Evolutionary conservation across 2,329 filamentous ascomycete species (phyloP), one percentile per base, ranked within the genome.

Genomic region (Fusarium anguioides): DNA sequence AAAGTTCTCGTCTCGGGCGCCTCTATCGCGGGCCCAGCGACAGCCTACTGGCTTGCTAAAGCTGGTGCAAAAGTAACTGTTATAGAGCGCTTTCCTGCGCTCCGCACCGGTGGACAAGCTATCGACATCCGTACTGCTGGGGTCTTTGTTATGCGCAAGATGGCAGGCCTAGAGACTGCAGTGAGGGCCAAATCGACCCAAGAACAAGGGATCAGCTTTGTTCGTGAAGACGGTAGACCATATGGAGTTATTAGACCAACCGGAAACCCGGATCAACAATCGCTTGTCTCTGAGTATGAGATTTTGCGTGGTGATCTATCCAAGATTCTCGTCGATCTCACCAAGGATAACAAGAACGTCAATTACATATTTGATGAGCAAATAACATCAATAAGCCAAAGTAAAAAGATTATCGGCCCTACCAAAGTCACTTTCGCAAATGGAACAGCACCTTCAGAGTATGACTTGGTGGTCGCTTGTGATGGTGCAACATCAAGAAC

Each of bases 51-150:
- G 74, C 66, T 75, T 12, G 68, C 69, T 37, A 72, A 64, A 56
- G 66, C 72, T 9, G 73, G 75, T 2, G 74, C 74, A 9, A 62
- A 46, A 1, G 75, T 81, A 48, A 81, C 80, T 1, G 63, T 82
- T n/a, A 66, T 82, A 41, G 80, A 82, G 55, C 75, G 78, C 12
- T 77, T 75, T 44, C 69, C 77, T 3, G n/a, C 55, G 44, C n/a
- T 77, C 12, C 74, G 75, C 5, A 78, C 57, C 74, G 72, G 39
- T 74, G 78, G 78, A 5, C 78, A 80, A 31, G 75, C 75, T n/a
- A 60, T 80, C 42, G 78, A 80, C 47, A 76, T 80, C 35, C 78
- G 78, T 56, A 77, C 74, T 15, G 69, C 70, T 3, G 78, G 78
- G 3, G 76, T 81, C 8, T 72, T 74, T 2, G 71, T 81, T 4